Evolutionary conservation across 1,284 basidiomycete species (phyloP).

Genomic region (Mycosarcoma maydis): DNA sequence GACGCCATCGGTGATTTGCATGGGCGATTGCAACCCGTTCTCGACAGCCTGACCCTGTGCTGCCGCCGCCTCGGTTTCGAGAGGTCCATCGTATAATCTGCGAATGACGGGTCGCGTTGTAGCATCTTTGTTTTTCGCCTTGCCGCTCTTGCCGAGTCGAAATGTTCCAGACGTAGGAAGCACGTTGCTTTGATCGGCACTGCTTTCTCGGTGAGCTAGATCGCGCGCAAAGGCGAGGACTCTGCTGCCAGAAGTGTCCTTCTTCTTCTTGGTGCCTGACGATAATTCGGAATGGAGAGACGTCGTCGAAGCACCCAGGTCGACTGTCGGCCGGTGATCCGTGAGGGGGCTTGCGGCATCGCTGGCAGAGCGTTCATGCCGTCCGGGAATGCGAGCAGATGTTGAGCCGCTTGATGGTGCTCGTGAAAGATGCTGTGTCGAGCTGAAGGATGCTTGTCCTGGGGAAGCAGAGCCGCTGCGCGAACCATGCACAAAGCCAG

Average conservation of each 20-base stretch:
- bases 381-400: slow-evolving; percentile 3
- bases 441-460: slow-evolving; percentile 11
- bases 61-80: slow-evolving; percentile 27
- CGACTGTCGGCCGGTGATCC: slow-evolving; percentile 6
- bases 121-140: slow-evolving; percentile 22
- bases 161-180: slow-evolving; percentile 24
- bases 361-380: slow-evolving; percentile 31
- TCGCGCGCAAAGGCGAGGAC: slow-evolving; percentile 40
- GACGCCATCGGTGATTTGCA: slow-evolving; percentile 15
- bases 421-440: slow-evolving; percentile 21
- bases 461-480: slow-evolving; percentile 24
- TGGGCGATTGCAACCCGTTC: slow-evolving; percentile 6
- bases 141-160: slow-evolving; percentile 25
- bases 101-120: slow-evolving; percentile 31
- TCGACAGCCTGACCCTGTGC: not conserved
- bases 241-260: slow-evolving; percentile 31
- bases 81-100: slow-evolving; percentile 30
- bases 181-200: slow-evolving; percentile 4
- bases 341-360: slow-evolving; percentile 23
- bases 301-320: slow-evolving; percentile 17
- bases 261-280: slow-evolving; percentile 29
- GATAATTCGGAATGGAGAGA: slow-evolving; percentile 35
- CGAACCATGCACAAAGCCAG: not conserved
- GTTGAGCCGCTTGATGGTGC: slow-evolving; percentile 25
- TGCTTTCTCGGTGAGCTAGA: slow-evolving; percentile 19